Evolutionary conservation across 2,329 filamentous ascomycete species (phyloP).

Genomic region (Pseudocercospora pini-densiflorae): DNA sequence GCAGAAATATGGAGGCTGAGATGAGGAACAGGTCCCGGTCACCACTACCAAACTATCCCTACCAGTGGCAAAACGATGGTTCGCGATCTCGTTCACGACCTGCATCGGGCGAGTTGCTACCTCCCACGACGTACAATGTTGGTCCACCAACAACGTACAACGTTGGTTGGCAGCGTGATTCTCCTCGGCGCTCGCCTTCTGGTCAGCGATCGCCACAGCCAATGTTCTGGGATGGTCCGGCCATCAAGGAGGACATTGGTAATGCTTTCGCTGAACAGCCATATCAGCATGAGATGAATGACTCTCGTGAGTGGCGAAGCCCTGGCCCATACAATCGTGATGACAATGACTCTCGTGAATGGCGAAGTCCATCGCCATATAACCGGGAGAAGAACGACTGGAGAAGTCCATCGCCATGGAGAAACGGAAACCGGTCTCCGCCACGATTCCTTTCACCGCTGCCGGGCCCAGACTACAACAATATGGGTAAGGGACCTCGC

Average conservation of each 20-base stretch:
- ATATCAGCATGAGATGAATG: slow-evolving; percentile 1
- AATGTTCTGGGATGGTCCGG: slow-evolving; percentile 5
- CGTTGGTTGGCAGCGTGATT: slow-evolving; percentile 2
- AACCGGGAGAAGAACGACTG: background rate
- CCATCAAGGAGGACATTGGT: slow-evolving; percentile 6
- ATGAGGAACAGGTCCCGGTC: slow-evolving; percentile 16
- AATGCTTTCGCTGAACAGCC: slow-evolving; percentile 4
- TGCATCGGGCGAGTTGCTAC: slow-evolving; percentile 15
- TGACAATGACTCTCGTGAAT: background rate
- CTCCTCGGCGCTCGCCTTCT: slow-evolving; percentile 6
- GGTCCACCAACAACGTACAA: slow-evolving; percentile 1
- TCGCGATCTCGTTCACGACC: background rate
- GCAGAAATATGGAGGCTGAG: background rate
- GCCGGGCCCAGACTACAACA: slow-evolving; percentile 12
- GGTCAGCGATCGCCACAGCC: slow-evolving; percentile 8
- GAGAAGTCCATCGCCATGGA: slow-evolving; percentile 2
- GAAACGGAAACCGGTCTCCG: slow-evolving; percentile 7
- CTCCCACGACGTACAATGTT: slow-evolving; percentile 13
- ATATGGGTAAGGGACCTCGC: slow-evolving; percentile 10
- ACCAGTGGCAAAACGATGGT: background rate
- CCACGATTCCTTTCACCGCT: slow-evolving; percentile 16
- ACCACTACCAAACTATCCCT: slow-evolving; percentile 5
- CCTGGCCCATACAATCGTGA: background rate
- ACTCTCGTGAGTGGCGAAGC: background rate
- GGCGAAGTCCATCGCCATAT: background rate